phyloP scores from a whole-genome alignment of 768 basidiomycete genomes.

The Rhizopogon vulgaris region DNA sequence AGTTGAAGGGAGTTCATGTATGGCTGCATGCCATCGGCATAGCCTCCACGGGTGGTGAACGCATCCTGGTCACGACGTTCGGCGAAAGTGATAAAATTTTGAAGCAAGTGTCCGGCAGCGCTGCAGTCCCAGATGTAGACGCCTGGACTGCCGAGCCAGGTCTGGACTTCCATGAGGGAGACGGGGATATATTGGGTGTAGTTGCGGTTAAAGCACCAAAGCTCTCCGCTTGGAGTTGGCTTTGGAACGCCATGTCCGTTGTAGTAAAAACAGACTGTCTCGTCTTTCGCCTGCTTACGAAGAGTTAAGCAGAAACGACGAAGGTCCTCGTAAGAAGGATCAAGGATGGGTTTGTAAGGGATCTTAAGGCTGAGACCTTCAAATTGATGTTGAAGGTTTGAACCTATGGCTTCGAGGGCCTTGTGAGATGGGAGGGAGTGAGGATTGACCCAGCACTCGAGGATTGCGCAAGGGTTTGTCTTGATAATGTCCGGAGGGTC shows the following conservation, averaged over 20 bases:
- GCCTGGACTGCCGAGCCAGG: conserved; percentile 89
- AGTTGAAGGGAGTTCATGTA: conserved; percentile 89
- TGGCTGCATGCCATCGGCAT: conserved; percentile 55
- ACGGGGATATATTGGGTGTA: conserved; percentile 99
- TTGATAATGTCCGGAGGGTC: conserved; percentile 98
- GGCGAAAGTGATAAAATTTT: conserved; percentile 82
- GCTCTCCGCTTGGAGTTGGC: conserved; percentile 90
- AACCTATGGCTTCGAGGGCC: conserved; percentile 89
- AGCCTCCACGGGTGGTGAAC: conserved; percentile 51
- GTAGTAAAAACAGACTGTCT: conserved; percentile 93
- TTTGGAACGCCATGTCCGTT: conserved; percentile 98
- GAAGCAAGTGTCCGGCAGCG: conserved; percentile 89
- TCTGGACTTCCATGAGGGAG: conserved; percentile 87
- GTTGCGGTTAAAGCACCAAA: conserved; percentile 97
- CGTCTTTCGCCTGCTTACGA: conserved; percentile 86
- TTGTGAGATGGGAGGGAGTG: conserved; percentile 87
- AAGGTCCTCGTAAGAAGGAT: conserved; percentile 92
- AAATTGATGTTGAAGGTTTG: conserved; percentile 91
- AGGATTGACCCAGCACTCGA: conserved; percentile 98
- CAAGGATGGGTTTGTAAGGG: conserved; percentile 88
- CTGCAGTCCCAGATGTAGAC: conserved; percentile 99
- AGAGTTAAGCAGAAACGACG: conserved; percentile 79
- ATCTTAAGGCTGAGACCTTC: conserved; percentile 94
- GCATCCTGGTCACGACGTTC: conserved; percentile 68
- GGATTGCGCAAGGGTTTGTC: conserved; percentile 89